Evolutionary conservation across 441 rosid genomes (phyloP).

Genomic region (California macrophylla): DNA sequence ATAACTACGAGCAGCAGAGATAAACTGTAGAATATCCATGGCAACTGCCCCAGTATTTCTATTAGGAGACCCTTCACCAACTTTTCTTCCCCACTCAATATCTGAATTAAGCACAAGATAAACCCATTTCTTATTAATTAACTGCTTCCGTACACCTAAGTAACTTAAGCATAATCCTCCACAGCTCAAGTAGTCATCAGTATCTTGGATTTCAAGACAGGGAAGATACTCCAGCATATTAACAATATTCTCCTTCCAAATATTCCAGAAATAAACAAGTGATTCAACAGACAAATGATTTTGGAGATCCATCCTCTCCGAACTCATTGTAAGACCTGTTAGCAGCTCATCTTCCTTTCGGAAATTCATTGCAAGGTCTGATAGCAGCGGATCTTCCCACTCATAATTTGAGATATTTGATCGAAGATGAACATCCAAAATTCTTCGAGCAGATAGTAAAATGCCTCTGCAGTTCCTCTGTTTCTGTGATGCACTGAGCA

Average conservation of each 20-base stretch:
- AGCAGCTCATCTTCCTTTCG: slow-evolving; percentile 27
- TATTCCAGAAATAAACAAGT: slow-evolving; percentile 30
- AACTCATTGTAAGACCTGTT: slow-evolving; percentile 16
- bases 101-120: slow-evolving; percentile 26
- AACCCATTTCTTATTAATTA: slow-evolving; percentile 5
- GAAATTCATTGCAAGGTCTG: slow-evolving; percentile 17
- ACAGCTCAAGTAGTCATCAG: slow-evolving; percentile 12
- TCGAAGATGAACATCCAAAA: slow-evolving; percentile 38
- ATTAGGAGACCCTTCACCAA: slow-evolving; percentile 4
- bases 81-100: slow-evolving; percentile 27
- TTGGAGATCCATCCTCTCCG: slow-evolving; percentile 15
- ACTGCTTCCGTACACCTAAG: slow-evolving; percentile 33
- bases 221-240: slow-evolving; percentile 24
- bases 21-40: slow-evolving; percentile 25
- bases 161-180: slow-evolving; percentile 42
- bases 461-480: slow-evolving; percentile 30
- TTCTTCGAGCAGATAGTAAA: slow-evolving; percentile 27
- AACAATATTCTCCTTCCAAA: slow-evolving; percentile 31
- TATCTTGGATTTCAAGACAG: slow-evolving; percentile 13
- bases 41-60: slow-evolving; percentile 12
- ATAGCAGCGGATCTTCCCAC: slow-evolving; percentile 27
- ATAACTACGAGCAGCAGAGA: slow-evolving; percentile 27
- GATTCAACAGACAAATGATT: slow-evolving; percentile 24
- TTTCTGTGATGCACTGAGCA: slow-evolving; percentile 22
- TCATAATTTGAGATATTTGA: slow-evolving; percentile 17